phyloP scores from a whole-genome alignment of 176 grass and related monocot species.

The Phyllostachys edulis region DNA sequence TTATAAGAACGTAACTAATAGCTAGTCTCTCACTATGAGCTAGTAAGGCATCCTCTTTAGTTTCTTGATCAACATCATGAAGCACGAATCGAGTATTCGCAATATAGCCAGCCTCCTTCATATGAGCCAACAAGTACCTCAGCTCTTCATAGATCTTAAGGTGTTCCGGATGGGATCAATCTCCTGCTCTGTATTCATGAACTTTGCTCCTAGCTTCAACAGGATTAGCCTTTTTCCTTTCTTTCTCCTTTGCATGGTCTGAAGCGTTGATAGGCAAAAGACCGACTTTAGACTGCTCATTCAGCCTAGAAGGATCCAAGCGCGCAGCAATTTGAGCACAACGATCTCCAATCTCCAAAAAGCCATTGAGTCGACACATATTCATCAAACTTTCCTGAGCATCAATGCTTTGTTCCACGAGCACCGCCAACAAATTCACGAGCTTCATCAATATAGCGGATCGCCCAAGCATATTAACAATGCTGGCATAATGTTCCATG shows the following conservation, averaged over 20 bases:
- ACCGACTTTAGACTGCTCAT: too few relatives aligned
- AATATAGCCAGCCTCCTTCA: slow-evolving; percentile 89
- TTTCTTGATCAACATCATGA: slow-evolving; percentile 75
- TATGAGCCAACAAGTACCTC: slow-evolving; percentile 71
- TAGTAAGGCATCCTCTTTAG: too few relatives aligned
- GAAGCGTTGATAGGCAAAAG: slow-evolving; percentile 64
- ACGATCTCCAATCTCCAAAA: too few relatives aligned
- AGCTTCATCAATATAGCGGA: slow-evolving; percentile 84
- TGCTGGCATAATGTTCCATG: slow-evolving; percentile 71
- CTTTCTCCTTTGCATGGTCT: slow-evolving; percentile 82
- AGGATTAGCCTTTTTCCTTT: slow-evolving; percentile 57
- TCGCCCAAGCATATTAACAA: slow-evolving; percentile 93
- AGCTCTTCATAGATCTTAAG: slow-evolving; percentile 80
- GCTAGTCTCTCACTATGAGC: slow-evolving; percentile 92
- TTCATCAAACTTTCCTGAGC: too few relatives aligned
- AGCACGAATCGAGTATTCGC: slow-evolving; percentile 68
- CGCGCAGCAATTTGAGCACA: too few relatives aligned
- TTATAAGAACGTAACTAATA: slow-evolving; percentile 76
- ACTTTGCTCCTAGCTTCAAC: slow-evolving; percentile 65
- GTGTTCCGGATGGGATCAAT: slow-evolving; percentile 82
- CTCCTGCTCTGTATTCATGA: slow-evolving; percentile 81
- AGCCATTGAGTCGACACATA: too few relatives aligned
- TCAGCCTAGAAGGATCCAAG: too few relatives aligned
- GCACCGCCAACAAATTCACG: slow-evolving; percentile 82
- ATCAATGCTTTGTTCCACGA: slow-evolving; percentile 72